Conservation (phyloP, 306 rosid species). For the Prunus campanulata region DNA sequence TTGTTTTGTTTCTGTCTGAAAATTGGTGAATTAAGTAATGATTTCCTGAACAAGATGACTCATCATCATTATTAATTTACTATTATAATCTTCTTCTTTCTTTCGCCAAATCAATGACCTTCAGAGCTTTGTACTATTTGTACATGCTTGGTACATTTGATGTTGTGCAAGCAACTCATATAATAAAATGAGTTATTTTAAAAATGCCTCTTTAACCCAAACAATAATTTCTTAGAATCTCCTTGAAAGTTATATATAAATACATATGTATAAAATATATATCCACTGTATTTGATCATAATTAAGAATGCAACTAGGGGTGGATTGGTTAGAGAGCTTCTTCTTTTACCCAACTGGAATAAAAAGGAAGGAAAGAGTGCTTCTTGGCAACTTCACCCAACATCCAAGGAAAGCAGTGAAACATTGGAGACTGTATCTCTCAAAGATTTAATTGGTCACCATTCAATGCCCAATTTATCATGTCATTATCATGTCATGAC, state of each 20-base stretch:
- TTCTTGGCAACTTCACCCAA: slow-evolving; percentile 41
- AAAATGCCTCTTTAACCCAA: neutral
- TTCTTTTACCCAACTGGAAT: slow-evolving; percentile 16
- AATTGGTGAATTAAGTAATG: too few species aligned
- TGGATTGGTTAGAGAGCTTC: slow-evolving; percentile 24
- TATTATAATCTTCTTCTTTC: neutral
- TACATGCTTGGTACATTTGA: slow-evolving; percentile 15
- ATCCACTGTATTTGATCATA: slow-evolving; percentile 1
- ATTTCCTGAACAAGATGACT: neutral
- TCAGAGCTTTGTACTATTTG: neutral
- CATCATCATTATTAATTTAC: neutral
- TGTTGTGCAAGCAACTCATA: slow-evolving; percentile 1
- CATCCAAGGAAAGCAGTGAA: slow-evolving; percentile 41
- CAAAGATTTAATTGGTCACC: slow-evolving; percentile 34
- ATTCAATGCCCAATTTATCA: slow-evolving; percentile 49
- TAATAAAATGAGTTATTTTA: neutral
- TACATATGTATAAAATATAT: neutral
- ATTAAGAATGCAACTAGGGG: slow-evolving; percentile 26
- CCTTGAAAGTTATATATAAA: slow-evolving; percentile 15
- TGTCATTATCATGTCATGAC: slow-evolving; percentile 53
- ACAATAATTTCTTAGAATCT: slow-evolving; percentile 47
- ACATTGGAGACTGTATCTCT: slow-evolving; percentile 30
- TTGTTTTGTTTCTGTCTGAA: too few species aligned
- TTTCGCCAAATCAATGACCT: neutral
- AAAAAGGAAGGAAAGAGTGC: neutral